Conservation (phyloP, 2,329 filamentous ascomycete species). For the Dothidotthia symphoricarpi region DNA sequence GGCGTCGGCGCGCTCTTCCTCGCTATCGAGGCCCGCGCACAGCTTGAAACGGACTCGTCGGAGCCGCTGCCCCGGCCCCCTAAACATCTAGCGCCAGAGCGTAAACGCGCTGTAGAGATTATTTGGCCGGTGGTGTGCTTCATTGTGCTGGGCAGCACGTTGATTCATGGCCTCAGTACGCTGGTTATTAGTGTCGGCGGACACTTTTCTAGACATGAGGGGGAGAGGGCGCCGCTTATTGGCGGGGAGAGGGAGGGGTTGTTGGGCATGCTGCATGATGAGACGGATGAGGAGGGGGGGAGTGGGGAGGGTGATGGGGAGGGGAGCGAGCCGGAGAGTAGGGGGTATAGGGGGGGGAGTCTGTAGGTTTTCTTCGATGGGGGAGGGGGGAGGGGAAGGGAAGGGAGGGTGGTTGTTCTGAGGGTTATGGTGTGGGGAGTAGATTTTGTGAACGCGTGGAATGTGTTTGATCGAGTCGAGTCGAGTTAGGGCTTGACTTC, state of each 20-base stretch:
- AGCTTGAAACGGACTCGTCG: conserved; percentile 52
- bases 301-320: conserved; percentile 42
- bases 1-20: conserved; percentile 58
- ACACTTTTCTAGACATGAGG: conserved; percentile 49
- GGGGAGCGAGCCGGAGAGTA: conserved; percentile 28
- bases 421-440: too few relatives aligned
- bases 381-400: too few relatives aligned
- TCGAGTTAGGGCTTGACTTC: too few relatives aligned
- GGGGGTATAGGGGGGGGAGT: conserved; percentile 11
- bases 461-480: too few relatives aligned
- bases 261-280: conserved; percentile 51
- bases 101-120: conserved; percentile 44
- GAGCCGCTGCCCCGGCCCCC: conserved; percentile 49
- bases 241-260: conserved; percentile 52
- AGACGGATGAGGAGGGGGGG: conserved; percentile 20
- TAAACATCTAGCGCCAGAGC: conserved; percentile 29
- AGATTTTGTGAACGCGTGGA: too few relatives aligned
- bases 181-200: conserved; percentile 51
- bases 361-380: not conserved
- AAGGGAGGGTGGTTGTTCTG: too few relatives aligned
- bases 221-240: conserved; percentile 52
- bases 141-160: conserved; percentile 53
- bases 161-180: conserved; percentile 56
- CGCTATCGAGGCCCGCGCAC: conserved; percentile 55
- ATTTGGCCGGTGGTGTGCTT: conserved; percentile 58